Evolutionary conservation across 2,329 filamentous ascomycete genomes (phyloP).

Genomic region (Neoarthrinium moseri): DNA sequence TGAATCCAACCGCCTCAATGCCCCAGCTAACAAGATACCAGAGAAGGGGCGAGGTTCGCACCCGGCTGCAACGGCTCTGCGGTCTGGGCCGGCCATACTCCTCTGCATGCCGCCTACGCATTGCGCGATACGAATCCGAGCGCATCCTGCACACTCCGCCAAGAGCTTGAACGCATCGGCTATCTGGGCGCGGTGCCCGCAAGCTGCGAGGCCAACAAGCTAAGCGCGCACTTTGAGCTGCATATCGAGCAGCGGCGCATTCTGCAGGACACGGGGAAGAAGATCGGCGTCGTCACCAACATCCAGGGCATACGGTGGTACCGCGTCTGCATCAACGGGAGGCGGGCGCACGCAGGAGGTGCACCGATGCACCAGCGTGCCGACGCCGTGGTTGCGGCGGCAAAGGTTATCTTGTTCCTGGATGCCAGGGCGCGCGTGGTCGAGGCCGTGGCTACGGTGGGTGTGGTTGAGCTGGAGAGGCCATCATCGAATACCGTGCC

Average conservation of each 20-base stretch:
- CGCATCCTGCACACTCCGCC: constrained; percentile 4
- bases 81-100: constrained; percentile 14
- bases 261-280: constrained; percentile 12
- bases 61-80: constrained; percentile 13
- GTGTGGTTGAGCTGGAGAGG: background rate
- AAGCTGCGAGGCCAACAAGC: constrained; percentile 13
- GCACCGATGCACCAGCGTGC: constrained; percentile 23
- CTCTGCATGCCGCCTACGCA: background rate
- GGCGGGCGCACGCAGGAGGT: constrained; percentile 31
- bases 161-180: constrained; percentile 18
- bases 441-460: background rate
- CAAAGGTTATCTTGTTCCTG: constrained; percentile 14
- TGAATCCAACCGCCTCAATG: background rate
- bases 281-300: constrained; percentile 16
- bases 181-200: constrained; percentile 14
- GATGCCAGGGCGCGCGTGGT: background rate
- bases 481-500: background rate
- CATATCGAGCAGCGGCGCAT: constrained; percentile 20
- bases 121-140: background rate
- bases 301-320: constrained; percentile 23
- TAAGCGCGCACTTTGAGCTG: constrained; percentile 19
- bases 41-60: constrained; percentile 15
- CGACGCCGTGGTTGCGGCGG: constrained; percentile 22
- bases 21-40: too few species aligned
- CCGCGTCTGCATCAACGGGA: constrained; percentile 26